Conservation (phyloP, 805 yeast genomes). For the Wickerhamiella cacticola region DNA sequence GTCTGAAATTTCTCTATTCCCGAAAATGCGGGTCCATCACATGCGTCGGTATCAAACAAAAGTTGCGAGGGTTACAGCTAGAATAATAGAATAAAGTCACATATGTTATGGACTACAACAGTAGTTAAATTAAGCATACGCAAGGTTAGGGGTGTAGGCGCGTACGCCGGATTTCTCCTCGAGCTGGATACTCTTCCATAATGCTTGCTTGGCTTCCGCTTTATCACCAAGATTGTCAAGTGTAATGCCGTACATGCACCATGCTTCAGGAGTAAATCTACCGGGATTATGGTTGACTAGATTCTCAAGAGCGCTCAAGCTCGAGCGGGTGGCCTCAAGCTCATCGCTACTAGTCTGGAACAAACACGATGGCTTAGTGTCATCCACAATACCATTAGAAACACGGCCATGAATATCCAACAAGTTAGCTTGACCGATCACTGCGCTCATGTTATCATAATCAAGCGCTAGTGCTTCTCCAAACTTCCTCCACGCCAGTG, state of each 20-base stretch:
- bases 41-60: too few species aligned
- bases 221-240: constrained; percentile 50
- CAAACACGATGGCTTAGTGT: constrained; percentile 1
- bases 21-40: neutral
- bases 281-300: constrained; percentile 30
- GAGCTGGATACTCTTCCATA: constrained; percentile 56
- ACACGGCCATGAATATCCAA: constrained; percentile 6
- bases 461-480: constrained; percentile 17
- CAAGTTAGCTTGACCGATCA: constrained; percentile 18
- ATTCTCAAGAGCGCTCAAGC: constrained; percentile 16
- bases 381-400: neutral
- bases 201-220: constrained; percentile 35
- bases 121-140: neutral
- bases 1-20: too few species aligned
- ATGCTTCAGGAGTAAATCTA: constrained; percentile 43
- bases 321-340: constrained; percentile 11
- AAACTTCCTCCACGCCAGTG: constrained; percentile 15
- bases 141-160: constrained; percentile 7
- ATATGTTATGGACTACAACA: too few species aligned
- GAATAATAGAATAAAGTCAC: too few species aligned
- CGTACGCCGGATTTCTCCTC: constrained; percentile 11
- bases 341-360: constrained; percentile 8
- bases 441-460: constrained; percentile 17
- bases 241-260: constrained; percentile 54
- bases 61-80: too few species aligned